Conservation (phyloP, 352 stramenopile species). For the Globisporangium viniferum region DNA sequence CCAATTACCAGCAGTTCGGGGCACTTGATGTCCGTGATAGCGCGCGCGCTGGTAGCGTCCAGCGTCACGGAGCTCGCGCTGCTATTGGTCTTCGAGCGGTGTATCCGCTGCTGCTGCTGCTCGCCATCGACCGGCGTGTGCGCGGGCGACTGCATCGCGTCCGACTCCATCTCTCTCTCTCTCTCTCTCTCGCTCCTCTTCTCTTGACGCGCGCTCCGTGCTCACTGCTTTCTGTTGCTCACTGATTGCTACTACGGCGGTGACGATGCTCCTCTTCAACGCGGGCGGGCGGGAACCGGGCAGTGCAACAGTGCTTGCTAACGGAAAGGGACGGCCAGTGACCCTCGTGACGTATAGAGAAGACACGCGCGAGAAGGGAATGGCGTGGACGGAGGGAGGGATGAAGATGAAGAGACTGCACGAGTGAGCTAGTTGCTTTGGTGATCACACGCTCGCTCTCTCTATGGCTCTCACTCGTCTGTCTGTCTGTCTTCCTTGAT, state of each 20-base stretch:
- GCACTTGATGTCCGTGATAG: constrained; percentile 25
- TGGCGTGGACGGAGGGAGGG: neutral
- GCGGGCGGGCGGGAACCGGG: neutral
- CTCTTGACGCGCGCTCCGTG: neutral
- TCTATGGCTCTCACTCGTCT: neutral
- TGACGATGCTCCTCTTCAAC: neutral
- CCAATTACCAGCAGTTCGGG: constrained; percentile 50
- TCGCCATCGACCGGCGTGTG: neutral
- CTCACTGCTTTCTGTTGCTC: neutral
- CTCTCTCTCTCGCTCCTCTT: neutral
- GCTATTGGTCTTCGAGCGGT: constrained; percentile 14
- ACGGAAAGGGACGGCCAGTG: neutral
- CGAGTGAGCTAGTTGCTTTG: neutral
- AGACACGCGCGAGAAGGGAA: neutral
- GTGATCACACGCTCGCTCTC: neutral
- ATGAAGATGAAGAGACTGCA: neutral
- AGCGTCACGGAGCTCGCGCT: constrained; percentile 12
- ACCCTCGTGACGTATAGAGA: too few relatives aligned
- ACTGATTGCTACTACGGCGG: neutral
- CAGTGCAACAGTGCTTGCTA: neutral
- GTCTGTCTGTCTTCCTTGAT: neutral
- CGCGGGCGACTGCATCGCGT: constrained; percentile 1
- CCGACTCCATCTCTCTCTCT: neutral
- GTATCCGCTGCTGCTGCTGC: constrained; percentile 7
- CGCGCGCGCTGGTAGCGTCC: constrained; percentile 13